phyloP scores from a whole-genome alignment of 2,329 filamentous ascomycete species.

The Monilinia vaccinii-corymbosi region DNA sequence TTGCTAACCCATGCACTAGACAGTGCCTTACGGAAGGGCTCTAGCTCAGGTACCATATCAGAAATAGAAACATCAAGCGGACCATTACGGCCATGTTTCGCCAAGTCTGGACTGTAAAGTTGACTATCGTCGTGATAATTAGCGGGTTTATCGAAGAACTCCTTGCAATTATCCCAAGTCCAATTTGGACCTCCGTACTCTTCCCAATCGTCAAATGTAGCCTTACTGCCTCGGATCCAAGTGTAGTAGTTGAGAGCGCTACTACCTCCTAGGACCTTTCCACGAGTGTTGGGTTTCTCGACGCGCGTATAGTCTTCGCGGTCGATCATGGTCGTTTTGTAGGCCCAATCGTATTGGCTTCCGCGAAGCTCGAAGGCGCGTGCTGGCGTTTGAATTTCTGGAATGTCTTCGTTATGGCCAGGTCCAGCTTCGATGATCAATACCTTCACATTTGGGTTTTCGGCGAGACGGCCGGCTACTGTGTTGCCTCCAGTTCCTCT shows the following conservation, averaged over 20 bases:
- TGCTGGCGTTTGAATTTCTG: slow-evolving; percentile 44
- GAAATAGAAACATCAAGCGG: slow-evolving; percentile 47
- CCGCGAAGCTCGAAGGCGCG: slow-evolving; percentile 44
- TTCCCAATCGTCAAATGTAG: slow-evolving; percentile 45
- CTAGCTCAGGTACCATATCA: slow-evolving; percentile 42
- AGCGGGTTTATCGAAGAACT: slow-evolving; percentile 46
- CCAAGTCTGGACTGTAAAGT: slow-evolving; percentile 36
- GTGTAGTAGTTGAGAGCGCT: slow-evolving; percentile 58
- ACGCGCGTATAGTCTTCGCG: slow-evolving; percentile 49
- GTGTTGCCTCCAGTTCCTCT: slow-evolving; percentile 40
- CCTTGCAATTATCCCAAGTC: slow-evolving; percentile 43
- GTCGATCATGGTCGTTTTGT: slow-evolving; percentile 53
- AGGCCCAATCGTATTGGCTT: slow-evolving; percentile 49
- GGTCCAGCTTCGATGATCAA: slow-evolving; percentile 40
- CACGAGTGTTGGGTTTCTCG: slow-evolving; percentile 50
- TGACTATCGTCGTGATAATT: slow-evolving; percentile 48
- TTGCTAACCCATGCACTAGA: slow-evolving; percentile 44
- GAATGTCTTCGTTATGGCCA: slow-evolving; percentile 39
- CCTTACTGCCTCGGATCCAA: slow-evolving; percentile 49
- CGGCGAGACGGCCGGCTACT: slow-evolving; percentile 43
- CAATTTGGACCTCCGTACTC: slow-evolving; percentile 40
- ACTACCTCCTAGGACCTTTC: slow-evolving; percentile 35
- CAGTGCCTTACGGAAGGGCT: slow-evolving; percentile 41
- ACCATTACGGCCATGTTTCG: slow-evolving; percentile 42
- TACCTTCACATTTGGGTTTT: slow-evolving; percentile 38